Base-by-base conservation (phyloP, 164 flowering plant genomes). In the Warburgia ugandensis region DNA sequence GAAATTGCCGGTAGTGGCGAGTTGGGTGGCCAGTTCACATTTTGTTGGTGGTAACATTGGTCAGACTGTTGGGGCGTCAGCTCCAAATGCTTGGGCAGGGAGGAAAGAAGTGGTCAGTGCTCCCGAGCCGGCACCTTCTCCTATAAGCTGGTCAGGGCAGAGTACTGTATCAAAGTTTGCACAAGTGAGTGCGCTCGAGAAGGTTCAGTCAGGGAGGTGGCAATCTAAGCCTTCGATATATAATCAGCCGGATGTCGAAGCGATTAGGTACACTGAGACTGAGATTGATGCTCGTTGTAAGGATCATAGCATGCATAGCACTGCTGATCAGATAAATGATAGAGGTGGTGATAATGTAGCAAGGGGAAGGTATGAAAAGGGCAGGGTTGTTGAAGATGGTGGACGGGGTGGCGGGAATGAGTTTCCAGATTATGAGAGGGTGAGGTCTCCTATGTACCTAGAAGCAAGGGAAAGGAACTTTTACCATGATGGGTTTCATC, bases 161-260 rank as follows among this genome's bases (percentile, higher is more conserved):
- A 65, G 46, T 64, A 77, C 79, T 21, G 77, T 62, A 4, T 69
- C 89, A 0, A 84, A 78, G 68, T 67, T 94, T 54, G 82, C 79
- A 12, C 81, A 83, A 56, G 97, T 94, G 8, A 86, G 92, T 73
- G 99, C 99, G 0, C 72, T 94, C 29, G 99, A 94, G 48, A 79
- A 88, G 72, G 81, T 88, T 4, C 76, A 94, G 17, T 85, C 99
- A 0, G 96, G 96, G 13, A 68, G 83, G 65, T 94, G 99, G 99
- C 95, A 76, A 54, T 68, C 89, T 1, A 88, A 84, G 72, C 78
- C 63, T 17, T 20, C 42, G 0, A 20, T 26, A 5, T 6, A 23
- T 25, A 27, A 49, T 39, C 66, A 65, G 52, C 48, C 68, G 2
- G 87, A 83, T 65, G 70, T 62, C 53, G 86, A 79, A 59, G 71